A percentile compares a stretch with the other conserved stretches of the same genome.
Conservation (phyloP, 179 eudicot genomes). For the Camellia oleifera region DNA sequence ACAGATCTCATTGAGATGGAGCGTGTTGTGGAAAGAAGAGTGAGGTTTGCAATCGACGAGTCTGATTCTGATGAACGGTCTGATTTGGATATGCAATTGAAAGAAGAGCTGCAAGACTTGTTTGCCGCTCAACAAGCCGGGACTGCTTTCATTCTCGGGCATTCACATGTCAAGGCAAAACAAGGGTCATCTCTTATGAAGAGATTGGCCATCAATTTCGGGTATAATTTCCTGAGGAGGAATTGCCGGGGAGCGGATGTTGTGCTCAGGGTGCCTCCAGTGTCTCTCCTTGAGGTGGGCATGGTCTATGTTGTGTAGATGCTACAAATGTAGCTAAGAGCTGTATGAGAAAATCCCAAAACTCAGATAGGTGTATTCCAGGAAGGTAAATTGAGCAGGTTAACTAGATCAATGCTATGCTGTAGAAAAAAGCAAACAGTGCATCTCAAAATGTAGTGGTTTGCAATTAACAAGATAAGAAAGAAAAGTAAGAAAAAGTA, state of each 20-base stretch:
- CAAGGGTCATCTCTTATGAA: conserved; percentile 72
- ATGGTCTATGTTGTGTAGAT: conserved; percentile 85
- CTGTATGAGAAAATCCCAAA: background rate
- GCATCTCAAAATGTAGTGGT: background rate
- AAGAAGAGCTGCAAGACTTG: conserved; percentile 69
- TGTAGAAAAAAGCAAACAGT: background rate
- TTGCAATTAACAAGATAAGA: background rate
- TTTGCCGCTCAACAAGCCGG: conserved; percentile 73
- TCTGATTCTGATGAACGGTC: conserved; percentile 23
- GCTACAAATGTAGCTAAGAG: background rate
- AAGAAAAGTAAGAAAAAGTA: background rate
- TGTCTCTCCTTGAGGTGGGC: conserved; percentile 86
- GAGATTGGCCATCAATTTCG: conserved; percentile 70
- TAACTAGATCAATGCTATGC: background rate
- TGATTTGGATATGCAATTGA: conserved; percentile 40
- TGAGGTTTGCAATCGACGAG: conserved; percentile 54
- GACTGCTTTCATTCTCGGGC: conserved; percentile 85
- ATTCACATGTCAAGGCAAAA: conserved; percentile 83
- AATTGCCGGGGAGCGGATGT: conserved; percentile 91
- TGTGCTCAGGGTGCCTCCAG: conserved; percentile 81
- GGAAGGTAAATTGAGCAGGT: conserved; percentile 9
- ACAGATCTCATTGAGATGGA: conserved; percentile 52
- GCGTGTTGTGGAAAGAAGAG: conserved; percentile 34
- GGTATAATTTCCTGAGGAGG: conserved; percentile 74
- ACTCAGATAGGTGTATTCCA: background rate